A percentile compares a stretch with the other conserved stretches of the same genome.
Conservation (phyloP, 441 rosid species). For the Flueggea neowawraea region DNA sequence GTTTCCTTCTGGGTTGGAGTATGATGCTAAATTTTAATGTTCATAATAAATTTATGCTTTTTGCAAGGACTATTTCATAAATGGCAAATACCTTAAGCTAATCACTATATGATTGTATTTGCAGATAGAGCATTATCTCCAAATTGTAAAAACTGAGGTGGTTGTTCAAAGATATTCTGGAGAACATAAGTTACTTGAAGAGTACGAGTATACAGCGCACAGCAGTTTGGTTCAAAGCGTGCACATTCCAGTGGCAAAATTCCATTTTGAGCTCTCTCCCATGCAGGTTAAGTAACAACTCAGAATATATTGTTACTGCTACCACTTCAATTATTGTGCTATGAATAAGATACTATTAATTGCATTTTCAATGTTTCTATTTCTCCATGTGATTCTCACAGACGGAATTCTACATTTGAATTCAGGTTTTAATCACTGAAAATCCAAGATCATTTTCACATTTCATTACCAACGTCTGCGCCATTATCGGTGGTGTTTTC, state of each 20-base stretch:
- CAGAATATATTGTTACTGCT: neutral
- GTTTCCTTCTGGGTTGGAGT: neutral
- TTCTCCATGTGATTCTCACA: neutral
- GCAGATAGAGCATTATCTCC: conserved; percentile 99
- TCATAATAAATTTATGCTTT: too few relatives aligned
- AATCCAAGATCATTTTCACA: conserved; percentile 84
- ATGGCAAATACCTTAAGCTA: neutral
- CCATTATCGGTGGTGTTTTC: conserved; percentile 98
- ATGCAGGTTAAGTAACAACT: conserved; percentile 75
- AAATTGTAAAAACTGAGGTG: conserved; percentile 95
- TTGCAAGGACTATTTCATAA: too few relatives aligned
- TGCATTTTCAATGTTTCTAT: neutral
- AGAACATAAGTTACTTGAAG: conserved; percentile 62
- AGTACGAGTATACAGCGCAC: conserved; percentile 97
- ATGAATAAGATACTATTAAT: neutral
- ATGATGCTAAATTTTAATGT: too few relatives aligned
- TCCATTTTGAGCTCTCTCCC: conserved; percentile 97
- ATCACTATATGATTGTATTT: conserved; percentile 10
- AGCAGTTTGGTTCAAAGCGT: conserved; percentile 79
- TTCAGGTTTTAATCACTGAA: conserved; percentile 86
- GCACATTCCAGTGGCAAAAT: conserved; percentile 82
- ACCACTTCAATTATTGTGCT: conserved; percentile 1
- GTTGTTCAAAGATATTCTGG: conserved; percentile 32
- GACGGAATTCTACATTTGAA: neutral
- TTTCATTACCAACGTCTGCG: conserved; percentile 94